A percentile compares a stretch with the other conserved stretches of the same genome.
Evolutionary conservation across 176 grass and related monocot genomes (phyloP).

Genomic region (Panicum miliaceum): DNA sequence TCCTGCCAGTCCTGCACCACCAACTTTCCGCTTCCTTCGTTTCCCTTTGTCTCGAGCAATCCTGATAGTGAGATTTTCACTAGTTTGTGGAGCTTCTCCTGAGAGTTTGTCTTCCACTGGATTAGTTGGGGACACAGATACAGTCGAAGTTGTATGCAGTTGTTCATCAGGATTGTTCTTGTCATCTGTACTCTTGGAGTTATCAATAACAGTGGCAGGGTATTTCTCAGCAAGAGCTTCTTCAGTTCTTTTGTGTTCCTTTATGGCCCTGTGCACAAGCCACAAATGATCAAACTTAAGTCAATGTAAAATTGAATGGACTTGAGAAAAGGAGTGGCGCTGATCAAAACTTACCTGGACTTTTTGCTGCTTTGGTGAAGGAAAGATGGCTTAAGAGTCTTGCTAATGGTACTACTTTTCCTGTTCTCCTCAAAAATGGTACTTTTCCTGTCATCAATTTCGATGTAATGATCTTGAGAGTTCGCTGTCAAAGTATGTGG

Average conservation of each 20-base stretch:
- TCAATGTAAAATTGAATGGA: constrained; percentile 26
- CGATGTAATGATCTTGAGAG: constrained; percentile 56
- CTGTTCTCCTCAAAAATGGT: constrained; percentile 25
- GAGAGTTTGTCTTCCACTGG: constrained; percentile 51
- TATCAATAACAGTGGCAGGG: constrained; percentile 44
- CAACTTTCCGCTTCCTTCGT: constrained; percentile 57
- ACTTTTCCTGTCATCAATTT: constrained; percentile 50
- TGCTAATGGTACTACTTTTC: constrained; percentile 38
- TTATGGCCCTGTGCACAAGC: constrained; percentile 53
- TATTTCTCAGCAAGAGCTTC: constrained; percentile 46
- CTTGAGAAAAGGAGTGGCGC: background rate
- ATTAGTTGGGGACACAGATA: constrained; percentile 37
- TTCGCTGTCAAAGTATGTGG: constrained; percentile 46
- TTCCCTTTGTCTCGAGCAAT: constrained; percentile 72
- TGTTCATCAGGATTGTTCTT: constrained; percentile 48
- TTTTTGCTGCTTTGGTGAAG: constrained; percentile 60
- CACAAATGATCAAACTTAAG: constrained; percentile 43
- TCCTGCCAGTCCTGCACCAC: constrained; percentile 52
- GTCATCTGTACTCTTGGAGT: constrained; percentile 46
- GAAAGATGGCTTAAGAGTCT: constrained; percentile 59
- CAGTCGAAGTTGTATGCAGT: constrained; percentile 43
- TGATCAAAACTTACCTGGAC: constrained; percentile 65
- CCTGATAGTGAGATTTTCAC: constrained; percentile 71
- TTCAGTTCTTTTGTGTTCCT: constrained; percentile 65
- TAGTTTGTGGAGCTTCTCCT: constrained; percentile 49